Base-by-base conservation (phyloP, 192 early-diverging fungal species). In the Chytriomyces sp. region DNA sequence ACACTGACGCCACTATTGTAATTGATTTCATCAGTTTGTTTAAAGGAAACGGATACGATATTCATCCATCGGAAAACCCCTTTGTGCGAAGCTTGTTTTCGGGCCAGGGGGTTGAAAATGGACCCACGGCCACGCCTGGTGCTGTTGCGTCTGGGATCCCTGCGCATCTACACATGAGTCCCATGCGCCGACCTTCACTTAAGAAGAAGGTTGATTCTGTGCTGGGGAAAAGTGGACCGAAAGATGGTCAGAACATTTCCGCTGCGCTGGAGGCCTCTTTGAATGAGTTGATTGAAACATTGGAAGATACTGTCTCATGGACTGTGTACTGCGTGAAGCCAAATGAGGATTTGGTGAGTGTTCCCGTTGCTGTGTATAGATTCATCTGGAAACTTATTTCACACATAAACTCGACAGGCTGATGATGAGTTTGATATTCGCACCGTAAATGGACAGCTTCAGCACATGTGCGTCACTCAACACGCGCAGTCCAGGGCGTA, bases 21-120 rank as follows among this genome's bases (percentile, higher is more conserved):
- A 82, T 91, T 4, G 95, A 98, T 76, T 95, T 96, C 76, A 86
- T 95, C 32, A 84, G 89, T 39, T 80, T 97, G 39, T 86, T 96
- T 72, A 78, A 86, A 34, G 87, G 87, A 53, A 81, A 81, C 64
- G 76, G 73, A 25, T 77, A 62, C 52, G 78, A 77, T 57, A 81
- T 81, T 63, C 66, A 52, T 2, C 76, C 77, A 28, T 79, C 90
- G 26, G 88, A 86, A 64, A 93, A 93, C 79, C 73, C 74, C 5
- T 94, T 96, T 73, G 79, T 95, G 31, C 85, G 85, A 25, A 79
- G 78, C 39, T 81, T 98, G 63, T 94, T 96, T 74, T 85, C 86
- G 19, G 82, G 88, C 5, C 78, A 88, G 3, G 89, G 83, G 59
- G 84, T 98, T 39, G 85, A 88, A 5, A 89, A 90, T 17, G 86